Conservation (phyloP, 257 asterid species). For the Scutellaria galericulata region DNA sequence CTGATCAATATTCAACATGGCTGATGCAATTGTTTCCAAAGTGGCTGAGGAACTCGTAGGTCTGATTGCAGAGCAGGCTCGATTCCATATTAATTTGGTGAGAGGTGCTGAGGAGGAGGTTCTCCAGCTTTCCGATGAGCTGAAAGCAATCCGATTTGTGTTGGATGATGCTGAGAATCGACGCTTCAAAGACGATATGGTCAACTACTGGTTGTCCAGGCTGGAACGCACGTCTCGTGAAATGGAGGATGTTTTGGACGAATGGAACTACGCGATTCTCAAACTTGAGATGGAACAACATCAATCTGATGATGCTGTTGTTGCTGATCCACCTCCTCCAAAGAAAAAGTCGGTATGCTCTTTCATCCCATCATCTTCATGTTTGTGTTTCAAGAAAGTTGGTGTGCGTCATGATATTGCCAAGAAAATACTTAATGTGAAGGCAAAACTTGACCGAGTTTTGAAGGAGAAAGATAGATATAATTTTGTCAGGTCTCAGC, state of each 20-base stretch:
- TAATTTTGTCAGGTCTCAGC: not conserved
- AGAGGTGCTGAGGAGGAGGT: conserved; percentile 18
- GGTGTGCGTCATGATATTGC: conserved; percentile 3
- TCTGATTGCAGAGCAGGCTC: not conserved
- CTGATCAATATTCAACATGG: not conserved
- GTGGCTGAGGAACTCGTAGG: not conserved
- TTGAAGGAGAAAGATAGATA: not conserved
- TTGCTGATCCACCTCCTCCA: not conserved
- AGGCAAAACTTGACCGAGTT: not conserved
- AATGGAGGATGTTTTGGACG: conserved; percentile 20
- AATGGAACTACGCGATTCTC: conserved; percentile 3
- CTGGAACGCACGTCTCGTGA: not conserved
- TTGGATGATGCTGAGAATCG: conserved; percentile 20
- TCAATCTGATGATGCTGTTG: not conserved
- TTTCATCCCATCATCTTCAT: not conserved
- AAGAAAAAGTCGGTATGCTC: not conserved
- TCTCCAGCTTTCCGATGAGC: not conserved
- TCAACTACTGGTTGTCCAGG: conserved; percentile 12
- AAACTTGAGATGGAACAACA: not conserved
- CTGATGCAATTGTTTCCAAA: conserved; percentile 15
- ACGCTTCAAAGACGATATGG: not conserved
- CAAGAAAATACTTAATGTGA: not conserved
- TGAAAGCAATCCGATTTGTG: not conserved
- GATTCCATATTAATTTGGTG: conserved; percentile 34
- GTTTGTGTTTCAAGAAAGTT: not conserved